Evolutionary conservation across 805 yeast species (phyloP).

Genomic region (Candida chauliodis): DNA sequence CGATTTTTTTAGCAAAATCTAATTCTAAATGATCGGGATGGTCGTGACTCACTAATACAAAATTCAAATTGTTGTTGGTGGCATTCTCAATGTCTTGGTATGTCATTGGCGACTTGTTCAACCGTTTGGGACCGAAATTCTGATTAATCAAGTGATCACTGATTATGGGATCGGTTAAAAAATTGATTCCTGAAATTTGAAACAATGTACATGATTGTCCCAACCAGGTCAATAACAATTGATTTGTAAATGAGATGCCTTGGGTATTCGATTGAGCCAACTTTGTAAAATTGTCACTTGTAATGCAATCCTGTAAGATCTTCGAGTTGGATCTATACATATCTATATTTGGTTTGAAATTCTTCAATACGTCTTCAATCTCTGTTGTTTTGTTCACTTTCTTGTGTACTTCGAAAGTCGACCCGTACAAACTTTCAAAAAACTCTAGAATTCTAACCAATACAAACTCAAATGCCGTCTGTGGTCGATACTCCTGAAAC

Average conservation of each 20-base stretch:
- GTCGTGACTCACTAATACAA: constrained; percentile 82
- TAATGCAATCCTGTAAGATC: constrained; percentile 25
- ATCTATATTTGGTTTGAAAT: constrained; percentile 53
- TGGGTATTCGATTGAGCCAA: constrained; percentile 7
- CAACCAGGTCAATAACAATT: constrained; percentile 79
- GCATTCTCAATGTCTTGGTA: constrained; percentile 50
- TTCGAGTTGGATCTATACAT: constrained; percentile 34
- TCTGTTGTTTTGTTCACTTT: constrained; percentile 49
- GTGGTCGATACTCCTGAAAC: constrained; percentile 84
- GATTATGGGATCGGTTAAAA: constrained; percentile 85
- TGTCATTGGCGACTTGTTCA: constrained; percentile 71
- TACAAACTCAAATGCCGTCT: constrained; percentile 82
- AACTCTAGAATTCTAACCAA: constrained; percentile 69
- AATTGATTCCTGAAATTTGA: constrained; percentile 66
- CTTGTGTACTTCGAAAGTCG: constrained; percentile 32
- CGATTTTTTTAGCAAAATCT: constrained; percentile 47
- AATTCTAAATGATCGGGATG: constrained; percentile 93
- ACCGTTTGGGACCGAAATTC: constrained; percentile 75
- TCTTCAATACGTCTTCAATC: constrained; percentile 57
- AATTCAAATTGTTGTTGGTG: constrained; percentile 56
- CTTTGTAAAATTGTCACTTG: constrained; percentile 15
- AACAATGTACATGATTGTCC: constrained; percentile 87
- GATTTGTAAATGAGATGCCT: constrained; percentile 11
- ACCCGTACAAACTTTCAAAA: constrained; percentile 50
- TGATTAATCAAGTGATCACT: constrained; percentile 59